Base-by-base conservation (phyloP, 129 eudicot species). In the sunflower (Helianthus annuus) region DNA sequence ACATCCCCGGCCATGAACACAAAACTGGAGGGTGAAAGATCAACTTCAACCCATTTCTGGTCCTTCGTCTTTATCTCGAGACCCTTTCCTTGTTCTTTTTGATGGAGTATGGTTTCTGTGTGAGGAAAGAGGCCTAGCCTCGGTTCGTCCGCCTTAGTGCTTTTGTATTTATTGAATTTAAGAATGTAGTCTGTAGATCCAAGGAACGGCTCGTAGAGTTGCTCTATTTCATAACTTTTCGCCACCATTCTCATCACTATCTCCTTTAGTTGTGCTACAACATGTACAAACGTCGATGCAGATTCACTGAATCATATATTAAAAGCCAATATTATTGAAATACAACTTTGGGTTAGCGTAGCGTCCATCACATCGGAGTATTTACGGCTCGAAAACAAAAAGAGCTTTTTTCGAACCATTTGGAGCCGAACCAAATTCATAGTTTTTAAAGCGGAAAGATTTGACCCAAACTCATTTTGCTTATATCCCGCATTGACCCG, bases 1-100 rank as follows among this genome's bases (percentile, higher is more conserved):
- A 79, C 80, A 56, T 82, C 85, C 38, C 86, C 86, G 1, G 86
- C 84, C 80, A 85, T 82, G 75, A 85, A 83, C 9, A 82, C 13
- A 39, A 85, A 82, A 42, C 72, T 62, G 24, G 80, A 71, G 39
- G 84, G 86, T 32, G 75, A 66, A 54, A 80, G 85, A 64, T 85
- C 82, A 15, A 79, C 80, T 34, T 13, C 51, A n/a, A 82, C 69
- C 90, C 90, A 85, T 15, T 76, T 61, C 14, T 71, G 85, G 0
- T 82, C 67, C 38, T 74, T 79, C 4, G 84, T 46, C 74, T 72
- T 57, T 9, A 85, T 45, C 76, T 82, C 84, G 58, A 27, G 48
- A 10, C 84, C 83, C 48, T 2, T 66, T 64, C 80, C 87, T 68
- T 76, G 75, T 11, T 24, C 36, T 60, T 79, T 80, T 36, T 79